Conservation (phyloP, 2,329 filamentous ascomycete genomes). For the Aspergillus transmontanensis region DNA sequence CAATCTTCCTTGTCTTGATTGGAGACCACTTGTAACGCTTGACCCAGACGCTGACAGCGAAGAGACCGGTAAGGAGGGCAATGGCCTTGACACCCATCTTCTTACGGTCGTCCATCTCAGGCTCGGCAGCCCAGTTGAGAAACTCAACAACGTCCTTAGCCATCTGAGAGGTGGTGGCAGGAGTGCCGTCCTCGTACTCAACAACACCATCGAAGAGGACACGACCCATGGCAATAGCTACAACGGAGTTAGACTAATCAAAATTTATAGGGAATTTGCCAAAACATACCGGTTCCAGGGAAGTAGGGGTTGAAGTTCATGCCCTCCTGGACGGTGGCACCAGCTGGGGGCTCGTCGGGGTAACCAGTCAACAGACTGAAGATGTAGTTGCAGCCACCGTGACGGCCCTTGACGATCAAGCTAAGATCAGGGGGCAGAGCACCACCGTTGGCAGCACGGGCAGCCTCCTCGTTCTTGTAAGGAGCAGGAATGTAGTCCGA, state of each 20-base stretch:
- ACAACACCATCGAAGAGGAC: constrained; percentile 96
- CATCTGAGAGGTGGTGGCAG: constrained; percentile 96
- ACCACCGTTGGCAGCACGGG: constrained; percentile 96
- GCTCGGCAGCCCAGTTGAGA: constrained; percentile 98
- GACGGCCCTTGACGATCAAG: constrained; percentile 95
- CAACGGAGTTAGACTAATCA: constrained; percentile 8
- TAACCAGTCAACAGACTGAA: constrained; percentile 97
- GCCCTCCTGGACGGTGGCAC: constrained; percentile 79
- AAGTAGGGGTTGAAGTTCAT: constrained; percentile 99
- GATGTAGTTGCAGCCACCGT: constrained; percentile 98
- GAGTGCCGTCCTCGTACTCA: constrained; percentile 96
- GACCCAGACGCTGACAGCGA: constrained; percentile 90
- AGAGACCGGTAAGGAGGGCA: constrained; percentile 74
- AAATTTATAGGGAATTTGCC: not conserved
- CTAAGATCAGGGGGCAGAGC: constrained; percentile 96
- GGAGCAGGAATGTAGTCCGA: constrained; percentile 94
- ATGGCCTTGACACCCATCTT: constrained; percentile 99
- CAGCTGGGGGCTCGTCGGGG: constrained; percentile 91
- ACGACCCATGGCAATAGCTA: constrained; percentile 92
- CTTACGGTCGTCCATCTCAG: constrained; percentile 99
- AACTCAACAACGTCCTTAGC: constrained; percentile 99
- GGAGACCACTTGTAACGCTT: constrained; percentile 99
- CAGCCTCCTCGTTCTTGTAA: constrained; percentile 99
- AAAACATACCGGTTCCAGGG: constrained; percentile 77
- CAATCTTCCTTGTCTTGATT: constrained; percentile 92